Evolutionary conservation across 1,284 basidiomycete species (phyloP), one percentile per base, ranked within the genome.

Genomic region (Kwoniella shivajii): DNA sequence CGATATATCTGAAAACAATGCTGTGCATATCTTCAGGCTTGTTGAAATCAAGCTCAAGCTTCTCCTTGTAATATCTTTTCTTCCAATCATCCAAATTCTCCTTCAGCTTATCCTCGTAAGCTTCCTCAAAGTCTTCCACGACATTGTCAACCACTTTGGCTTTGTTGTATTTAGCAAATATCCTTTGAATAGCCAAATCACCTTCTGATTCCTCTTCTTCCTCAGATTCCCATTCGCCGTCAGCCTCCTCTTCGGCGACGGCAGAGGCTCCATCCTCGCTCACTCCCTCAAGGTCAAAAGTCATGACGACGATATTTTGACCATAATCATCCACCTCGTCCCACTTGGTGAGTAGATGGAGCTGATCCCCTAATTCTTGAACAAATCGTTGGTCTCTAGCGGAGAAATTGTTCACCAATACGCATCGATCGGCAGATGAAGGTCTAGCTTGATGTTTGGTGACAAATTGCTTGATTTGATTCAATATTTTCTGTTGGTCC

Each of bases 1-100:
- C 92, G 36, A 92, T 84, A 76, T 97, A 99, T 60, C 86, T 84
- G 69, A 83, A 92, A 10, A 85, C 81, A 51, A 97, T 80, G 46
- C 83, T 82, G 49, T 81, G 80, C 81, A 92, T 84, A 53, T 85
- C 81, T 66, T 86, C 80, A 2, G 84, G 83, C 50, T 74, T 66
- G 63, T 88, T 82, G 63, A 84, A 89, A 24, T 86, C 85, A 63
- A 96, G 87, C 57, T 88, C 85, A 52, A 97, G 78, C 79, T 97
- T 97, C 27, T 84, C 86, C 88, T 84, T 83, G 79, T 99, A 99
- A 79, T 99, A 98, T 3, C 78, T 80, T 57, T 84, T 80, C 81
- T 99, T 99, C 92, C 92, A 97, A 65, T 89, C 86, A 45, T 86
- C 85, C 87, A 99, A 90, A 80, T 90, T 92, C 68, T 88, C 85